Base-by-base conservation (phyloP, 805 yeast species). In the Hanseniaspora guilliermondii region DNA sequence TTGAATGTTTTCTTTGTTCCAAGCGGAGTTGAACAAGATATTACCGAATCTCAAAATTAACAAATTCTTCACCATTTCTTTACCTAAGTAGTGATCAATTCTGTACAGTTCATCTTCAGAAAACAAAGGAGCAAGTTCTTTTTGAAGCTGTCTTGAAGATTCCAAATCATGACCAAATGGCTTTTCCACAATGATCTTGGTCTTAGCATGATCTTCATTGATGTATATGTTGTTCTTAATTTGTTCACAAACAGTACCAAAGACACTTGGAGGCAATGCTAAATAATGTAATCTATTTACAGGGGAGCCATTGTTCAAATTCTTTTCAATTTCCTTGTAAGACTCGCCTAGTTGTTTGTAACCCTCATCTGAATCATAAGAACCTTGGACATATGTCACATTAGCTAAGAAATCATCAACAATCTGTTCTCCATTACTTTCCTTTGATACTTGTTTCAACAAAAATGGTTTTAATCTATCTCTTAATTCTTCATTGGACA, bases 31-130 rank as follows among this genome's bases (percentile, higher is more conserved):
- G 65, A 93, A 75, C 68, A 91, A 79, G 65, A 83, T 82, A 72
- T 93, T 93, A 61, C 95, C 95, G 65, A 93, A 93, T 65, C 98
- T 80, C 63, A 89, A 73, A 36, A 88, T 87, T 56, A 87, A 71
- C 64, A 93, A 75, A 74, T 91, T 93, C 76, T 91, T 93, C 56
- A 93, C 97, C 89, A 93, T 81, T 73, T 93, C 98, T 73, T 93
- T 93, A 61, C 98, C 98, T 63, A 93, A 76, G 68, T 93, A 93
- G 71, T 93, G 98, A 72, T 93, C 98, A 62, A 93, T 93, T 74
- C 98, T 83, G 75, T 78, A 93, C 48, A 91, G 74, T 73, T 93
- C 97, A 4, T 84, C 89, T 71, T 93, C 98, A 25, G 78, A 70
- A 79, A 89, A 91, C 49, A 89, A 70, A 19, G 97, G 97, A 17